Evolutionary conservation across 345 rosid species (phyloP).

Genomic region (Dipteronia sinensis): DNA sequence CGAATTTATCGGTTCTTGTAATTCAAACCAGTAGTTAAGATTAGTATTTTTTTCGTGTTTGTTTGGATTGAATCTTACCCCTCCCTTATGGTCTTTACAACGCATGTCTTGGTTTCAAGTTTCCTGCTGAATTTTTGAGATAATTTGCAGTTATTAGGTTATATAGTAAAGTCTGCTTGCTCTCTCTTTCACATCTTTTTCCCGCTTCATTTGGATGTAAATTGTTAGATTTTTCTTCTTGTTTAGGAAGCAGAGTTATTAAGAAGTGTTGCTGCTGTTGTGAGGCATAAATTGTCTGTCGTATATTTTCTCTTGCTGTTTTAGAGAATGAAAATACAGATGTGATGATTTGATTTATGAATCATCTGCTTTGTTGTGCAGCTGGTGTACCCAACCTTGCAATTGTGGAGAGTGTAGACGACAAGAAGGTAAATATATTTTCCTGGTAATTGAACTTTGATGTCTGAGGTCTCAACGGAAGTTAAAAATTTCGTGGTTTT

Average conservation of each 20-base stretch:
- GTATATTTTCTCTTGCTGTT: background rate
- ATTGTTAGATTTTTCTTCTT: background rate
- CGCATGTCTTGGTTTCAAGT: background rate
- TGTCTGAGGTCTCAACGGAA: background rate
- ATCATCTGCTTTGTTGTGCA: constrained; percentile 33
- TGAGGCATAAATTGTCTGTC: background rate
- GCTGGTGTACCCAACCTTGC: constrained; percentile 91
- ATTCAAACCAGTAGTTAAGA: background rate
- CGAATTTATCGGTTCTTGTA: background rate
- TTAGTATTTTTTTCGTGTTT: background rate
- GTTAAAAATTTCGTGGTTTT: background rate
- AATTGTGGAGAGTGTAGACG: constrained; percentile 85
- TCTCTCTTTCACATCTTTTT: background rate
- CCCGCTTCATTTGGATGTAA: background rate
- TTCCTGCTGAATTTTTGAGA: background rate
- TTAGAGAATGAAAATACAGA: background rate
- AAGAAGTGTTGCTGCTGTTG: background rate
- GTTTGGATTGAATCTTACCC: background rate
- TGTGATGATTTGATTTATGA: background rate
- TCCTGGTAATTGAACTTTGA: background rate
- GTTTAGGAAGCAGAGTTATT: background rate
- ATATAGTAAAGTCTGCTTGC: background rate
- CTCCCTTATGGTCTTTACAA: no score
- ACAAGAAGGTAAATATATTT: constrained; percentile 63
- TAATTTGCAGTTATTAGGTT: background rate